Conservation (phyloP, 202 grass and related monocot species). For the Elaeis oleifera region DNA sequence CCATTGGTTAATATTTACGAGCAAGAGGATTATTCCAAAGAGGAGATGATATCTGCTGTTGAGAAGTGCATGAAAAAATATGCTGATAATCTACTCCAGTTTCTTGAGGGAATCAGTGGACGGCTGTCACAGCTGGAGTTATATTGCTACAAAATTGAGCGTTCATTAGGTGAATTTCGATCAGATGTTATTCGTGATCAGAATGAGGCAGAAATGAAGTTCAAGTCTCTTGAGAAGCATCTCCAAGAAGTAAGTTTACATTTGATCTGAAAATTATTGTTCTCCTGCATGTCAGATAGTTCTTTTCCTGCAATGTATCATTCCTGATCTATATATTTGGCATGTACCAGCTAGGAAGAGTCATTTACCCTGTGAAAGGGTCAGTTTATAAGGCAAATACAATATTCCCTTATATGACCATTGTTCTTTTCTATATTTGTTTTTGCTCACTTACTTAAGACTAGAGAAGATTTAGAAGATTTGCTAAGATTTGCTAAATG, state of each 20-base stretch:
- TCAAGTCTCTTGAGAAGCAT: slow-evolving; percentile 67
- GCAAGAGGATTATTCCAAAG: slow-evolving; percentile 54
- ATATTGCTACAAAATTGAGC: slow-evolving; percentile 86
- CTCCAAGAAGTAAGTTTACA: slow-evolving; percentile 55
- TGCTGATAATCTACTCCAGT: slow-evolving; percentile 72
- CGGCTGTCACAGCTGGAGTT: slow-evolving; percentile 86
- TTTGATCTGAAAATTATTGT: neutral
- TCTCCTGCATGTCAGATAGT: neutral
- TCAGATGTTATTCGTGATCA: slow-evolving; percentile 81
- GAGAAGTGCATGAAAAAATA: slow-evolving; percentile 98
- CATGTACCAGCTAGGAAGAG: too few relatives aligned
- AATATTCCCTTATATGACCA: too few relatives aligned
- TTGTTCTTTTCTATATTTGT: neutral
- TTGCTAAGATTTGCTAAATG: too few relatives aligned
- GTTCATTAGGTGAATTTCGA: slow-evolving; percentile 78
- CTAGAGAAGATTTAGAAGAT: too few relatives aligned
- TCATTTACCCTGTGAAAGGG: too few relatives aligned
- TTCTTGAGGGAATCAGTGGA: slow-evolving; percentile 84
- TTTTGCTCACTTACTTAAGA: neutral
- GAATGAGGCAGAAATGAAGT: slow-evolving; percentile 52
- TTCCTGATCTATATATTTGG: too few relatives aligned
- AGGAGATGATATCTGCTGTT: slow-evolving; percentile 46
- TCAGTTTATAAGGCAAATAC: too few relatives aligned
- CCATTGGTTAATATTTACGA: slow-evolving; percentile 78
- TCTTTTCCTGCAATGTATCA: neutral